Conservation (phyloP, 345 rosid genomes). For the Melaleuca quinquenervia region DNA sequence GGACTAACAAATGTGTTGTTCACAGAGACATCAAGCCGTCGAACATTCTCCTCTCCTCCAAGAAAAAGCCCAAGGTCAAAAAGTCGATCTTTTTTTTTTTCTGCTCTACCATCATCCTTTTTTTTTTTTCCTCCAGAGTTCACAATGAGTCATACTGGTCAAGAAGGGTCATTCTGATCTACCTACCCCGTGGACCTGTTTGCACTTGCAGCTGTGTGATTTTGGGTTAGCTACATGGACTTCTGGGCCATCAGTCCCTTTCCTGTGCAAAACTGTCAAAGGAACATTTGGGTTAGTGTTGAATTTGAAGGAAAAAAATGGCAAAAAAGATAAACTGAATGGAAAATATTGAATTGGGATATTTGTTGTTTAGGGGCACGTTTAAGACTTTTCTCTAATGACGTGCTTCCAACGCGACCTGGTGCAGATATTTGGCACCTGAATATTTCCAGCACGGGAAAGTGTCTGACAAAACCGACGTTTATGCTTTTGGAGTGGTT, state of each 20-base stretch:
- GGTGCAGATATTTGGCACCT: constrained; percentile 76
- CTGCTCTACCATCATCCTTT: not conserved
- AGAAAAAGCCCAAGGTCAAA: constrained; percentile 64
- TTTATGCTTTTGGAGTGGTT: constrained; percentile 95
- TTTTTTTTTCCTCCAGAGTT: not conserved
- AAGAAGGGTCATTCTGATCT: not conserved
- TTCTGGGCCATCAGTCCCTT: constrained; percentile 75
- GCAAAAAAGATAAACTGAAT: not conserved
- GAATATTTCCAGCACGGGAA: constrained; percentile 98
- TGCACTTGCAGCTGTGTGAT: constrained; percentile 64
- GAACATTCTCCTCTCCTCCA: constrained; percentile 86
- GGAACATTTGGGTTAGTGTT: constrained; percentile 78
- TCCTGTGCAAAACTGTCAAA: constrained; percentile 91
- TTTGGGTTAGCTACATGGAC: constrained; percentile 97
- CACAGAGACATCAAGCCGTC: constrained; percentile 96
- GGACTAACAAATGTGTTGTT: constrained; percentile 83
- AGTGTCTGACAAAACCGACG: constrained; percentile 89
- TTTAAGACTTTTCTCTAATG: not conserved
- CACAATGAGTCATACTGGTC: not conserved
- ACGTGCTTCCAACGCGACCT: not conserved
- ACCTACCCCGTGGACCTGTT: not conserved
- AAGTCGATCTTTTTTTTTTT: not conserved
- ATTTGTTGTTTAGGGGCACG: not conserved
- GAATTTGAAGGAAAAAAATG: not conserved
- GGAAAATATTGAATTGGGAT: not conserved